Percentiles rank a stretch among this genome's conserved stretches.
phyloP scores from a whole-genome alignment of 768 basidiomycete species.

The Clitopilus hobsonii region DNA sequence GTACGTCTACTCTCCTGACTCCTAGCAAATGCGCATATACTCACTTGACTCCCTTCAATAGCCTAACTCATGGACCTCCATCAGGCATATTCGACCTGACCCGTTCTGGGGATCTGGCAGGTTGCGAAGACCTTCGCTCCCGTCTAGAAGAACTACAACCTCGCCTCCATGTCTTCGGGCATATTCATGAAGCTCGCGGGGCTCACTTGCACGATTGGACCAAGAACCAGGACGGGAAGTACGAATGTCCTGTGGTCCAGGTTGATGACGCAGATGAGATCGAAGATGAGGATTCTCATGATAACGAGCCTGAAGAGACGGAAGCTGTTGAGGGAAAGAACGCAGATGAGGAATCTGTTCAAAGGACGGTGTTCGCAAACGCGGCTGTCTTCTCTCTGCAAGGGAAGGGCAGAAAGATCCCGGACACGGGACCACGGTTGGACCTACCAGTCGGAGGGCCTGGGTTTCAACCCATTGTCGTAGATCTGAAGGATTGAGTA shows the following conservation, averaged over 20 bases:
- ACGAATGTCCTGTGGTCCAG: background rate
- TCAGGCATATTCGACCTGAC: constrained; percentile 46
- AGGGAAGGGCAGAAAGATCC: constrained; percentile 14
- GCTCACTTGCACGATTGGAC: constrained; percentile 34
- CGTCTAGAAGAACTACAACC: constrained; percentile 34
- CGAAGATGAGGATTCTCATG: constrained; percentile 8
- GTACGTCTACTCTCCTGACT: constrained; percentile 16
- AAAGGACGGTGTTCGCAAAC: constrained; percentile 38
- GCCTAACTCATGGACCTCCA: constrained; percentile 61
- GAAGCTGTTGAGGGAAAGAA: background rate
- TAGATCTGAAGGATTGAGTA: constrained; percentile 34
- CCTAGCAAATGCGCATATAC: background rate
- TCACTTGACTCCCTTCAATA: constrained; percentile 8
- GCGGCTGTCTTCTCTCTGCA: constrained; percentile 33
- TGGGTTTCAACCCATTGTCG: constrained; percentile 39
- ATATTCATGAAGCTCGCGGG: constrained; percentile 65
- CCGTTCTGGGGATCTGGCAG: constrained; percentile 19
- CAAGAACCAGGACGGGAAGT: background rate
- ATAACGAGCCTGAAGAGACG: background rate
- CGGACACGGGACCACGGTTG: constrained; percentile 9
- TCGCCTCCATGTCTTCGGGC: no score
- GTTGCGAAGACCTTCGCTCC: constrained; percentile 44
- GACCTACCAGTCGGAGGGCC: constrained; percentile 29
- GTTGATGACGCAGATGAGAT: background rate
- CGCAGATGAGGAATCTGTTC: background rate